Evolutionary conservation across 495 filamentous ascomycete genomes (phyloP).

Genomic region (Immersiella caudata): DNA sequence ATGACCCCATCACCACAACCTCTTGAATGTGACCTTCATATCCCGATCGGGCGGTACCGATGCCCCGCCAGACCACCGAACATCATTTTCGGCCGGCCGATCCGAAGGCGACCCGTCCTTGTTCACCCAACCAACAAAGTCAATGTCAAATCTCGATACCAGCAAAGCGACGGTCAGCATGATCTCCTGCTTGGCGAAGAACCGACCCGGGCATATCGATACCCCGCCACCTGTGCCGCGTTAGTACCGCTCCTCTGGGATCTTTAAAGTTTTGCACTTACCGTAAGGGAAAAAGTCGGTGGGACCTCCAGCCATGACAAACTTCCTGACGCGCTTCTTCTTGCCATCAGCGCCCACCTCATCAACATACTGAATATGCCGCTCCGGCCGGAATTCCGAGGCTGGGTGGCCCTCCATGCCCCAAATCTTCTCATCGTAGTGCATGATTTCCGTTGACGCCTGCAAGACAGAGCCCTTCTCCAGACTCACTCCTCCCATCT

Average conservation of each 20-base stretch:
- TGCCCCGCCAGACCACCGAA: constrained; percentile 26
- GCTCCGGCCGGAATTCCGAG: constrained; percentile 40
- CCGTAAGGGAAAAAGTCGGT: constrained; percentile 39
- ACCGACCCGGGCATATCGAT: constrained; percentile 50
- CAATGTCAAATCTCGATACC: constrained; percentile 56
- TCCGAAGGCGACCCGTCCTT: constrained; percentile 30
- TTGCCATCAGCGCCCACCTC: constrained; percentile 4
- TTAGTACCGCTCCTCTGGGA: background rate
- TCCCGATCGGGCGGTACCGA: constrained; percentile 40
- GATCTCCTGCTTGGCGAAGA: constrained; percentile 55
- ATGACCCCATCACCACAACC: constrained; percentile 17
- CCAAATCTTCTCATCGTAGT: constrained; percentile 38
- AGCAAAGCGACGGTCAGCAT: constrained; percentile 53
- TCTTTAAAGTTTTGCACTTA: constrained; percentile 19
- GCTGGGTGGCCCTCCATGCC: constrained; percentile 34
- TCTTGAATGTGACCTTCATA: constrained; percentile 34
- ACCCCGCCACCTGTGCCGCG: constrained; percentile 41
- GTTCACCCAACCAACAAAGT: constrained; percentile 39
- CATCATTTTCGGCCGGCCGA: constrained; percentile 27
- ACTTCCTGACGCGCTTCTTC: constrained; percentile 5
- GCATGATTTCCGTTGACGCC: constrained; percentile 29
- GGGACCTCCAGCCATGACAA: constrained; percentile 22
- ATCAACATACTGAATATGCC: constrained; percentile 25
- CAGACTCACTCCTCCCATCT: constrained; percentile 29
- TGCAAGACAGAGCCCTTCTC: constrained; percentile 33